These are phyloP conservation scores for Dactylorhiza incarnata DNA, from an alignment of 106 monocot species.

Conservation along the genomic window DNA sequence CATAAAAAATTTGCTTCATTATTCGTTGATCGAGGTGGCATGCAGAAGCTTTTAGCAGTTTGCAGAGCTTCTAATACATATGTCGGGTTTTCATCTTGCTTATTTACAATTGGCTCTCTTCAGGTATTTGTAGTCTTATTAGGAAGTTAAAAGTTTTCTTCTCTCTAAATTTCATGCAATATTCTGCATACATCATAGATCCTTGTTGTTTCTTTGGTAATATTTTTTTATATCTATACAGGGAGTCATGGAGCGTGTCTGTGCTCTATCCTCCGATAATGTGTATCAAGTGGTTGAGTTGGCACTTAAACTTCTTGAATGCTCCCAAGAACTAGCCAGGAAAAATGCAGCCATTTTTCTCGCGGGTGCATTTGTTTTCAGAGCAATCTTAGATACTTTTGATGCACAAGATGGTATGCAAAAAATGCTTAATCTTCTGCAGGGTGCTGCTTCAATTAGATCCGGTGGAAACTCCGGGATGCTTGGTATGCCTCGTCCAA, in stretches of 20 bases:
- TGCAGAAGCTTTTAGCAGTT: conserved; percentile 76
- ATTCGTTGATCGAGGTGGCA: conserved; percentile 92
- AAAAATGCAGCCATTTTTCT: conserved; percentile 92
- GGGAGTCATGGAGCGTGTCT: conserved; percentile 96
- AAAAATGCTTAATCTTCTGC: conserved; percentile 70
- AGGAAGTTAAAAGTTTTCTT: background rate
- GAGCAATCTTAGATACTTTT: conserved; percentile 80
- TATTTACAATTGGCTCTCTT: conserved; percentile 92
- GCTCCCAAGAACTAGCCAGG: conserved; percentile 82
- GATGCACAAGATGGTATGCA: conserved; percentile 84
- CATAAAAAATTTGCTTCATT: conserved; percentile 88
- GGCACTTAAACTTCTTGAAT: conserved; percentile 82
- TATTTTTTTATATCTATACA: conserved; percentile 20
- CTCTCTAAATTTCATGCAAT: background rate
- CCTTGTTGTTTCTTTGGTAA: background rate
- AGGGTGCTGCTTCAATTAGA: conserved; percentile 66
- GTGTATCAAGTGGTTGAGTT: conserved; percentile 71
- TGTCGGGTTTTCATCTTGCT: conserved; percentile 83
- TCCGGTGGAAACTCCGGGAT: conserved; percentile 71
- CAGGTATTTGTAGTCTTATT: conserved; percentile 44
- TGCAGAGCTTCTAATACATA: conserved; percentile 55
- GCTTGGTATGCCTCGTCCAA: conserved; percentile 32
- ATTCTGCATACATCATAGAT: conserved; percentile 6
- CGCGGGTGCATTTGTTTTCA: conserved; percentile 81
- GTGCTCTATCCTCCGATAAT: conserved; percentile 64